phyloP scores from a whole-genome alignment of 371 early-diverging fungal species.

The Chytridium lagenaria region DNA sequence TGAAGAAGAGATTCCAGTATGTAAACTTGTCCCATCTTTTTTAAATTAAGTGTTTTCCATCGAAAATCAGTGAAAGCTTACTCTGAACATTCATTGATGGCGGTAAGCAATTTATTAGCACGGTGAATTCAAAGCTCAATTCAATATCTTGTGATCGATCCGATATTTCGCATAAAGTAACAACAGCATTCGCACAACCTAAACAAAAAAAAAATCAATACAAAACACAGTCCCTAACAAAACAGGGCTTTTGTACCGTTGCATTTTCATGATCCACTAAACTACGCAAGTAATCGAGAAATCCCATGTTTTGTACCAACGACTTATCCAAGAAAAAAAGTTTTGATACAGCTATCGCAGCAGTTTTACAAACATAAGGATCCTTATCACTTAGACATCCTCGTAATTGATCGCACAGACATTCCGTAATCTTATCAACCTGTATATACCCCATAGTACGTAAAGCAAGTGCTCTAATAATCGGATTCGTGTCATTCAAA shows the following conservation, averaged over 20 bases:
- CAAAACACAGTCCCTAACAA: not conserved
- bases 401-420: slow-evolving; percentile 47
- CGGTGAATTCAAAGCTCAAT: slow-evolving; percentile 73
- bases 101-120: slow-evolving; percentile 86
- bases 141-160: slow-evolving; percentile 75
- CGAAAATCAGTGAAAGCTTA: slow-evolving; percentile 44
- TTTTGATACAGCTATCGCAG: slow-evolving; percentile 69
- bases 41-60: no score
- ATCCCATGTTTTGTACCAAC: slow-evolving; percentile 45
- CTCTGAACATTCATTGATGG: slow-evolving; percentile 95
- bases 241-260: slow-evolving; percentile 50
- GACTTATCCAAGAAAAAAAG: slow-evolving; percentile 45
- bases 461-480: slow-evolving; percentile 80
- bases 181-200: slow-evolving; percentile 95
- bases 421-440: slow-evolving; percentile 55
- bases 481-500: slow-evolving; percentile 84
- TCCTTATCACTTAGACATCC: slow-evolving; percentile 60
- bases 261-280: slow-evolving; percentile 56
- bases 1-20: slow-evolving; percentile 86
- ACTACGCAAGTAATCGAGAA: slow-evolving; percentile 44
- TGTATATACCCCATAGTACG: slow-evolving; percentile 85
- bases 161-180: slow-evolving; percentile 89
- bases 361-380: slow-evolving; percentile 90
- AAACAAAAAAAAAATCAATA: slow-evolving; percentile 13
- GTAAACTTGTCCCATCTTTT: slow-evolving; percentile 92